Base-by-base conservation (phyloP, 805 yeast species). In the Aciculoconidium aculeatum region DNA sequence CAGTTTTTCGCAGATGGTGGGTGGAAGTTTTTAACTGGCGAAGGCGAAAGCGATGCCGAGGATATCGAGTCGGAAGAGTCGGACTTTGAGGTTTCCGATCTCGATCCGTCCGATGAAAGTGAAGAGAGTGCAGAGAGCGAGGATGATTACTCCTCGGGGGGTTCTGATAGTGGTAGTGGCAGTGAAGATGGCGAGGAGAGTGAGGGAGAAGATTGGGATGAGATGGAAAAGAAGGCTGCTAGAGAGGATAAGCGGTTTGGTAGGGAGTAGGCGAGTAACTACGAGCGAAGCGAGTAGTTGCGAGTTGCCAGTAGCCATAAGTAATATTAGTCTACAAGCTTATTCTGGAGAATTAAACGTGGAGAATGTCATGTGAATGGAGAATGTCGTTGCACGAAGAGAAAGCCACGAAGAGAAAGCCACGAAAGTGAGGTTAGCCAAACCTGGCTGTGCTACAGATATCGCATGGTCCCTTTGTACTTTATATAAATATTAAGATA, bases 1-100 rank as follows among this genome's bases (percentile, higher is more conserved):
- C 90, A 86, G 50, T 92, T 92, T 63, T 92, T 88, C 58, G 58
- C 56, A 11, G 94, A 85, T 47, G 98, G 97, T 32, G 98, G 98
- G 31, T 92, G 98, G 98, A 72, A 76, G 16, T 86, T 92, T 72
- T 72, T 92, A 55, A 84, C 87, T 16, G 90, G 92, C 23, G 90
- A 79, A 25, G 87, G 88, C 12, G 95, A 80, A 35, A 44, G 54
- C 7, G 81, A 73, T 28, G 94, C 76, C 37, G 75, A 66, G 17
- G 82, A 74, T 11, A 77, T 71, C 27, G 82, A 73, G 23, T 79
- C 74, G 24, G 82, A 75, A 36, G 92, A 80, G 47, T 61, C 67
- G 25, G 94, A 80, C 47, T 80, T 78, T 44, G 85, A 80, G 51
- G 77, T 67, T 11, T 57, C 70, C 33, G 75, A 75, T 30, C 80